Conservation (phyloP, 1,139 yeast species). For the Blastobotrys indianensis region DNA sequence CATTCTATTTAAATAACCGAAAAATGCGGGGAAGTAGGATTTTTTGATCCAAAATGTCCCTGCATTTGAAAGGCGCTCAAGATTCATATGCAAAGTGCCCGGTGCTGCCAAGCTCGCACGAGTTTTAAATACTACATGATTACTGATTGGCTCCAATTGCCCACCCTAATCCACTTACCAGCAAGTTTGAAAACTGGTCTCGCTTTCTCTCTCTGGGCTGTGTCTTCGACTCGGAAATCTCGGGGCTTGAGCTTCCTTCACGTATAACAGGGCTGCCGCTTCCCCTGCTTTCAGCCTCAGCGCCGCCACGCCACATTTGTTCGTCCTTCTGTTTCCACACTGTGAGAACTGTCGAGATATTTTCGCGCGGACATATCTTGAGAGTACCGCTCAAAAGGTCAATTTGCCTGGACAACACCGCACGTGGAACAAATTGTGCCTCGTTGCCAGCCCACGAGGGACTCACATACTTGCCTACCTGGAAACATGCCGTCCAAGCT, state of each 20-base stretch:
- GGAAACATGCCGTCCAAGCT: slow-evolving; percentile 56
- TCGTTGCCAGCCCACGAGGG: slow-evolving; percentile 41
- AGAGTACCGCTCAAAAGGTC: slow-evolving; percentile 43
- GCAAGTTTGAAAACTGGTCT: slow-evolving; percentile 47
- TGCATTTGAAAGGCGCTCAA: too few species aligned
- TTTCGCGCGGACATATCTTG: slow-evolving; percentile 33
- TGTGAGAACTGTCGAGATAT: slow-evolving; percentile 28
- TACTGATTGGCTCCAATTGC: slow-evolving; percentile 52
- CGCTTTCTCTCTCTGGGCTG: slow-evolving; percentile 26
- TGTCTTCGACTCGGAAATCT: not conserved
- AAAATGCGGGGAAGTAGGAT: too few species aligned
- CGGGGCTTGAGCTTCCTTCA: too few species aligned
- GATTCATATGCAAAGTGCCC: too few species aligned
- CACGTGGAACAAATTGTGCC: not conserved
- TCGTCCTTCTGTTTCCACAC: slow-evolving; percentile 32
- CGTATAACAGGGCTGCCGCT: too few species aligned
- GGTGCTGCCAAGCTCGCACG: too few species aligned
- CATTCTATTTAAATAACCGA: too few species aligned
- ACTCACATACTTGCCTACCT: slow-evolving; percentile 50
- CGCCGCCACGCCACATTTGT: not conserved
- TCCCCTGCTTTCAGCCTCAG: too few species aligned
- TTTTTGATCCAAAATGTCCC: not conserved
- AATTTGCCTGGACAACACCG: slow-evolving; percentile 38
- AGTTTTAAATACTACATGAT: too few species aligned
- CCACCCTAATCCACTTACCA: slow-evolving; percentile 60